Conservation (phyloP, 495 filamentous ascomycete species). For the Trichoderma virens region DNA sequence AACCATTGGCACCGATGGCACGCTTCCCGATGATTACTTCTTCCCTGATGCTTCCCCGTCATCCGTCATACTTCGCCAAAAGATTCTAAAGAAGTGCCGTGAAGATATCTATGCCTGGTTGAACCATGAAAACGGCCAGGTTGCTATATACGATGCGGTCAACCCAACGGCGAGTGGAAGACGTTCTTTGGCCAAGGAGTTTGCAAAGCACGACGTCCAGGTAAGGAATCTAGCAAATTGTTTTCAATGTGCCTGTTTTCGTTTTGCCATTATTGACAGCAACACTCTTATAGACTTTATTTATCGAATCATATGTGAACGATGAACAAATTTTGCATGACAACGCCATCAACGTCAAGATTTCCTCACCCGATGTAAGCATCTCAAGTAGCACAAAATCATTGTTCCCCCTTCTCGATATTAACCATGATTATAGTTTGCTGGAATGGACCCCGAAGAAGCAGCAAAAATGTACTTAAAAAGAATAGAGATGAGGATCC, state of each 20-base stretch:
- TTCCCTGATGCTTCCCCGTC: conserved; percentile 85
- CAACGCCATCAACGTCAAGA: conserved; percentile 95
- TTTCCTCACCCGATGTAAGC: conserved; percentile 88
- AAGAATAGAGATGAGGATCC: conserved; percentile 85
- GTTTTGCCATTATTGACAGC: background rate
- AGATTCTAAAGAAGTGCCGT: conserved; percentile 93
- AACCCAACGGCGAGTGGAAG: conserved; percentile 83
- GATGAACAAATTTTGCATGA: conserved; percentile 92
- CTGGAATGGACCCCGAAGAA: conserved; percentile 83
- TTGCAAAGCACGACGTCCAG: conserved; percentile 90
- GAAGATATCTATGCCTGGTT: conserved; percentile 96
- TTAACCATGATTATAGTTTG: conserved; percentile 50
- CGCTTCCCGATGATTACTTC: conserved; percentile 97
- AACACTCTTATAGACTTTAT: conserved; percentile 60
- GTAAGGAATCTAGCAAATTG: conserved; percentile 33
- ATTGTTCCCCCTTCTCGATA: conserved; percentile 4
- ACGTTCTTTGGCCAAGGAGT: conserved; percentile 84
- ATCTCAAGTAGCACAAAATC: background rate
- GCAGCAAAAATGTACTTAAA: conserved; percentile 85
- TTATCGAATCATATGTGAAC: conserved; percentile 91
- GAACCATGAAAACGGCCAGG: conserved; percentile 94
- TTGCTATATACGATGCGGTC: conserved; percentile 99
- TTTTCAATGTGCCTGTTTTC: background rate
- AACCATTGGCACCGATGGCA: conserved; percentile 73
- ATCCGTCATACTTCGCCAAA: conserved; percentile 83